Evolutionary conservation across 2,329 filamentous ascomycete genomes (phyloP).

Genomic region (Botrytis deweyae): DNA sequence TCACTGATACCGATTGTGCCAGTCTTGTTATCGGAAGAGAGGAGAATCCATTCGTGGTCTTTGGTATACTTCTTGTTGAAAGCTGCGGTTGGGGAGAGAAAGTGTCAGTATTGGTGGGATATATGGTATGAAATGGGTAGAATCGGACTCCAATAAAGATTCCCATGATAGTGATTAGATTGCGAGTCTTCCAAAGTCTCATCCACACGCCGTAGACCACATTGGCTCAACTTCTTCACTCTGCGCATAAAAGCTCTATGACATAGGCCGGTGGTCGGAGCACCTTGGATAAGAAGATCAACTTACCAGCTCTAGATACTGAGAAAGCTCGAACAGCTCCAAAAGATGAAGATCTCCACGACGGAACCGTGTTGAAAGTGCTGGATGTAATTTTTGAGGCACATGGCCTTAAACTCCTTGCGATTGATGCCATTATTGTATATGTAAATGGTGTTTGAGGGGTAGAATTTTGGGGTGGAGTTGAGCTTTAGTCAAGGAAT

Average conservation of each 20-base stretch:
- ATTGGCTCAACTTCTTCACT: not conserved
- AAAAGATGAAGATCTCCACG: slow-evolving; percentile 38
- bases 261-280: slow-evolving; percentile 6
- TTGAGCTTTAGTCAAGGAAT: slow-evolving; percentile 4
- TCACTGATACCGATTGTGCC: slow-evolving; percentile 82
- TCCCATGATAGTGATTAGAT: not conserved
- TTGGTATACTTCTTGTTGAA: slow-evolving; percentile 79
- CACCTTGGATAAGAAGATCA: slow-evolving; percentile 8
- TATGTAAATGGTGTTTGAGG: not conserved
- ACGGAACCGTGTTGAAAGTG: slow-evolving; percentile 27
- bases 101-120: slow-evolving; percentile 7
- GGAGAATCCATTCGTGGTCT: slow-evolving; percentile 97
- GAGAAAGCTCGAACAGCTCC: slow-evolving; percentile 48
- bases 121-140: not conserved
- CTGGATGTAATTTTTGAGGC: slow-evolving; percentile 32
- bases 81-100: not conserved
- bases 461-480: slow-evolving; percentile 2
- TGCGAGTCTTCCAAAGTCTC: not conserved
- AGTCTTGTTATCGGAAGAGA: slow-evolving; percentile 77
- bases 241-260: not conserved
- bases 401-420: slow-evolving; percentile 46
- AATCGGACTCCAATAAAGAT: not conserved
- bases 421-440: slow-evolving; percentile 58
- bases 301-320: slow-evolving; percentile 45
- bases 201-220: not conserved